Evolutionary conservation across 306 rosid genomes (phyloP), one percentile per base, ranked within the genome.

Genomic region (Pueraria montana): DNA sequence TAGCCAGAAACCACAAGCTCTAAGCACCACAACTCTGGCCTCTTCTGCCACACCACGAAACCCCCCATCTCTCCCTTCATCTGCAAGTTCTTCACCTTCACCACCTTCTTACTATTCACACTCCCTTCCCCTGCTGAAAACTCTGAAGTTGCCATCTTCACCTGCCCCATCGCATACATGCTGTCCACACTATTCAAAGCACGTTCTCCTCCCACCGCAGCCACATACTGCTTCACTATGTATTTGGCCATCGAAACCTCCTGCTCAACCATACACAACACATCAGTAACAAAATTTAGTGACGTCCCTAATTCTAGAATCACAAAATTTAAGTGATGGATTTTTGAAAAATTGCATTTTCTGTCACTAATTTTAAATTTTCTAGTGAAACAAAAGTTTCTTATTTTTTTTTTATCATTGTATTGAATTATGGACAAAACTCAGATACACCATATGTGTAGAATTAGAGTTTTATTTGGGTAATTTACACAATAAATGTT

Each of bases 151-250:
- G 34, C 90, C 97, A 95, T 93, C 70, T 80, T 93, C 90, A 95
- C 98, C 72, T 93, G 91, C 61, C 98, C 98, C 95, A 95, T 93
- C 0, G 98, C 98, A 56, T 93, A 95, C 98, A 95, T 91, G 81
- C 97, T 95, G 0, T 89, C 95, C 20, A 93, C 87, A 0, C 92
- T 80, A 24, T 88, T 85, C 89, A 95, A 76, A 16, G 90, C 95
- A 8, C 82, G 78, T 32, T 94, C 98, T 80, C 98, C 98, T 42
- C 97, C 98, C 27, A 92, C 97, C 1, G 98, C 98, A 0, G 98
- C 98, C 80, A 87, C 83, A 78, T 93, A 95, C 74, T 95, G 98
- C 62, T 92, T 93, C 90, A 92, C 90, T 82, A 95, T 92, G 46
- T 95, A 95, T 46, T 93, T 92, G 11, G 97, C 98, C 98, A 92